These are phyloP conservation scores for Arctium minus DNA, from an alignment of 129 eudicot species.

Conservation along the genomic window DNA sequence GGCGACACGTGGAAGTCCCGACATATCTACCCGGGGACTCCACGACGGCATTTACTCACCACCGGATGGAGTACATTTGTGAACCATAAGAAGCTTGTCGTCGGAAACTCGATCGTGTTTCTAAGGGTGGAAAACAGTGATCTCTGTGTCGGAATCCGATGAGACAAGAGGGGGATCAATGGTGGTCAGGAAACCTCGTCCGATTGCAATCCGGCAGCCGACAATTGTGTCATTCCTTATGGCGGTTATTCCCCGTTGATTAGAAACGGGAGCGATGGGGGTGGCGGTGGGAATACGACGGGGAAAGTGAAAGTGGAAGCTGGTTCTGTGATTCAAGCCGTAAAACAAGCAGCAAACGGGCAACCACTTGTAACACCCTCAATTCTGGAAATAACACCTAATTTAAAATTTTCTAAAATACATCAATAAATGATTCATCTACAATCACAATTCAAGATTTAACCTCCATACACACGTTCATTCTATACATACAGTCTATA, in stretches of 20 bases:
- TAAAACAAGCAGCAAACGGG: conserved; percentile 53
- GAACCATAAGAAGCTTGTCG: conserved; percentile 88
- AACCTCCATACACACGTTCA: too few relatives aligned
- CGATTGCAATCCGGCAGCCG: conserved; percentile 76
- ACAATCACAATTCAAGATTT: too few relatives aligned
- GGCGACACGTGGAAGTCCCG: conserved; percentile 92
- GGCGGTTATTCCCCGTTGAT: conserved; percentile 69
- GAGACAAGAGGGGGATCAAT: conserved; percentile 80
- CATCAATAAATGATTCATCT: too few relatives aligned
- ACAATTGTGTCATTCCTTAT: conserved; percentile 54
- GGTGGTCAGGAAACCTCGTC: conserved; percentile 53
- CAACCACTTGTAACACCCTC: conserved; percentile 74
- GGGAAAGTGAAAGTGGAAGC: conserved; percentile 52
- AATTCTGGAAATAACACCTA: too few relatives aligned
- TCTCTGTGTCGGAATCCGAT: conserved; percentile 83
- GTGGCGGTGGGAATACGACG: conserved; percentile 21
- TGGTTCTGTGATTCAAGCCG: conserved; percentile 75
- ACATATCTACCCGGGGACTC: conserved; percentile 91
- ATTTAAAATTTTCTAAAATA: too few relatives aligned
- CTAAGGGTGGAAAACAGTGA: conserved; percentile 84
- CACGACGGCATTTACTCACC: conserved; percentile 85
- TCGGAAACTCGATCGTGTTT: conserved; percentile 92
- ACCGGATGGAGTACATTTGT: conserved; percentile 99
- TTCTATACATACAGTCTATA: too few relatives aligned
- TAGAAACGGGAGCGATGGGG: conserved; percentile 26